These are phyloP conservation scores for Arabis hirsuta DNA, from an alignment of 345 rosid genomes.

Conservation along the genomic window DNA sequence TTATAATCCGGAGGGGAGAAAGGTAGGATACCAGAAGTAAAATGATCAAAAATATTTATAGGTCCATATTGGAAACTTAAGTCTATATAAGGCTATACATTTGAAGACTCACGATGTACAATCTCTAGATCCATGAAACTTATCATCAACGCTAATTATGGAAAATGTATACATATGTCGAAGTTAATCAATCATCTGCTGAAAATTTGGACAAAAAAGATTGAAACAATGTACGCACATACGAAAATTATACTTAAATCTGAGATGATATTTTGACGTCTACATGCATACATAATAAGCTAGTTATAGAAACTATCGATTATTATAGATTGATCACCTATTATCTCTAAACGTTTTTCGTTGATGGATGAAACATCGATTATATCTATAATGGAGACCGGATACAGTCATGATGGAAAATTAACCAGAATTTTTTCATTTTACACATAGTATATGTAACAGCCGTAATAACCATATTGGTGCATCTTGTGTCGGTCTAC, in stretches of 20 bases:
- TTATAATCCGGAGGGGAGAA: not conserved
- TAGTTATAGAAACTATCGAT: not conserved
- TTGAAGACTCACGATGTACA: slow-evolving; percentile 7
- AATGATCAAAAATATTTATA: not conserved
- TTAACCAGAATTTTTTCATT: not conserved
- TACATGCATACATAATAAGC: not conserved
- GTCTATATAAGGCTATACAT: not conserved
- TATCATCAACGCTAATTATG: not conserved
- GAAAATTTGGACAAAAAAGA: not conserved
- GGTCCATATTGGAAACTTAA: not conserved
- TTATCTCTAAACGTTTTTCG: not conserved
- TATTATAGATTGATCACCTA: not conserved
- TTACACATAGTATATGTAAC: slow-evolving; percentile 19
- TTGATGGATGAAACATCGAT: not conserved
- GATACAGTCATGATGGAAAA: not conserved
- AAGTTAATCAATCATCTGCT: not conserved
- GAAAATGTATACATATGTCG: not conserved
- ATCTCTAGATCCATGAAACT: slow-evolving; percentile 5
- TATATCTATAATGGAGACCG: not conserved
- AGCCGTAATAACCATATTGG: slow-evolving; percentile 26
- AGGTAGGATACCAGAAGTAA: slow-evolving; percentile 5
- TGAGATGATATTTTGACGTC: not conserved
- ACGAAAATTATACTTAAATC: not conserved
- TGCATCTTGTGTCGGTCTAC: slow-evolving; percentile 34
- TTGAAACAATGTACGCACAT: not conserved